These are phyloP conservation scores for Clonostachys sp. DNA, from an alignment of 2,329 filamentous ascomycete species.

Conservation along the genomic window DNA sequence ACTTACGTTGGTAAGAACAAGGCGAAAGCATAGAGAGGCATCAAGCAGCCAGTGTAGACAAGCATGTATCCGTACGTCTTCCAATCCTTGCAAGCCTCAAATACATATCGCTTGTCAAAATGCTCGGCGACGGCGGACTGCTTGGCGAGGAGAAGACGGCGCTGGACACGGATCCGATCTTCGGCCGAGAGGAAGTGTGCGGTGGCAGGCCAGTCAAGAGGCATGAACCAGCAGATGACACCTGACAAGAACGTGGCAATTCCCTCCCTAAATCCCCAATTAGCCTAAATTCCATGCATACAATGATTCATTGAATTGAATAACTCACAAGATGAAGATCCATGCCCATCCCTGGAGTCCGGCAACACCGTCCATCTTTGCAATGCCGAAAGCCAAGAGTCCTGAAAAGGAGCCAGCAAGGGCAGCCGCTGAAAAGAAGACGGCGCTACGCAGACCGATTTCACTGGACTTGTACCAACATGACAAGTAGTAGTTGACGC, in stretches of 20 bases:
- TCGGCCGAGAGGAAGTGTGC: slow-evolving; percentile 1
- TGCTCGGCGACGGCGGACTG: slow-evolving; percentile 64
- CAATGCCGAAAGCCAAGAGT: slow-evolving; percentile 1
- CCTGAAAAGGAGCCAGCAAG: slow-evolving; percentile 1
- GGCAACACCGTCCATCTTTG: slow-evolving; percentile 47
- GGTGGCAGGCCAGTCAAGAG: background rate
- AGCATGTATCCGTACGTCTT: slow-evolving; percentile 74
- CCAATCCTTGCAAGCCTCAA: slow-evolving; percentile 72
- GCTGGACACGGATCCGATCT: slow-evolving; percentile 51
- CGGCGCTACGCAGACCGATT: background rate
- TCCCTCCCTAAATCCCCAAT: slow-evolving; percentile 45
- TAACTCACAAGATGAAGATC: background rate
- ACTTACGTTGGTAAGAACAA: slow-evolving; percentile 65
- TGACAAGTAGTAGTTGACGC: slow-evolving; percentile 8
- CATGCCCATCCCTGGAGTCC: slow-evolving; percentile 45
- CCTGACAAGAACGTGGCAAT: slow-evolving; percentile 10
- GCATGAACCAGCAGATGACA: background rate
- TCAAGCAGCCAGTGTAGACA: slow-evolving; percentile 74
- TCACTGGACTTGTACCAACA: background rate
- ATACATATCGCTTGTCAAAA: slow-evolving; percentile 70
- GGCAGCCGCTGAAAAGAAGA: background rate
- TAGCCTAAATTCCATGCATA: background rate
- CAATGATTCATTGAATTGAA: background rate
- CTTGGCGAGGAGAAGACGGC: slow-evolving; percentile 64
- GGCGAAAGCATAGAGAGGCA: slow-evolving; percentile 70